These are phyloP conservation scores for Geotrichum citri-aurantii DNA, from an alignment of 1,139 yeast species.

Conservation along the genomic window DNA sequence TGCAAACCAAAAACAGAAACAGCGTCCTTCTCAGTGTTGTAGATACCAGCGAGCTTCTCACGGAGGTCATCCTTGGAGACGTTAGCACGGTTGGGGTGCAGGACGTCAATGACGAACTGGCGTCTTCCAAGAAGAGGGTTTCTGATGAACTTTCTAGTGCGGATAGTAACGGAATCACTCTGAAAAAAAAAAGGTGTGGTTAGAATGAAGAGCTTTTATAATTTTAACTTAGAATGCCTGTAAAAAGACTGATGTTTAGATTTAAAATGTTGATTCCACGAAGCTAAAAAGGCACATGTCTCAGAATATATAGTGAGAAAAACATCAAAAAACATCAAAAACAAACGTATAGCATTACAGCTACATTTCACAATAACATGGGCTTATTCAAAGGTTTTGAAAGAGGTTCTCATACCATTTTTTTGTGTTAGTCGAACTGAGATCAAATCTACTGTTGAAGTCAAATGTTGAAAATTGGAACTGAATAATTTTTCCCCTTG, in stretches of 20 bases:
- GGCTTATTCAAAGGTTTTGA: not conserved
- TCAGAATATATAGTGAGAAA: not conserved
- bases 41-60: conserved; percentile 91
- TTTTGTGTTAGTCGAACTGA: not conserved
- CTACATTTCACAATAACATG: not conserved
- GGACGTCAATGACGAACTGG: conserved; percentile 98
- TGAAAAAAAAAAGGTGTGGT: conserved; percentile 25
- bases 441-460: not conserved
- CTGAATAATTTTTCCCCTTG: not conserved
- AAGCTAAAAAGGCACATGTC: not conserved
- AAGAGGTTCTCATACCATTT: not conserved
- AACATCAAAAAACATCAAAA: not conserved
- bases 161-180: conserved; percentile 99
- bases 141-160: conserved; percentile 99
- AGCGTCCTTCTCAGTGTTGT: conserved; percentile 98
- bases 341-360: not conserved
- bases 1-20: conserved; percentile 99
- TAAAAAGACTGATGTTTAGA: not conserved
- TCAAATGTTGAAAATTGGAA: not conserved
- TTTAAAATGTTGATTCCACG: not conserved
- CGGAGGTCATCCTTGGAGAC: conserved; percentile 99
- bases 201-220: not conserved
- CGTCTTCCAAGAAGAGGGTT: conserved; percentile 99
- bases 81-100: conserved; percentile 99
- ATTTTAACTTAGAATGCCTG: not conserved